Percentiles rank a stretch among this genome's conserved stretches.
These are phyloP conservation scores for Fraxinus velutina DNA, from an alignment of 305 asterid genomes.

Conservation along the genomic window DNA sequence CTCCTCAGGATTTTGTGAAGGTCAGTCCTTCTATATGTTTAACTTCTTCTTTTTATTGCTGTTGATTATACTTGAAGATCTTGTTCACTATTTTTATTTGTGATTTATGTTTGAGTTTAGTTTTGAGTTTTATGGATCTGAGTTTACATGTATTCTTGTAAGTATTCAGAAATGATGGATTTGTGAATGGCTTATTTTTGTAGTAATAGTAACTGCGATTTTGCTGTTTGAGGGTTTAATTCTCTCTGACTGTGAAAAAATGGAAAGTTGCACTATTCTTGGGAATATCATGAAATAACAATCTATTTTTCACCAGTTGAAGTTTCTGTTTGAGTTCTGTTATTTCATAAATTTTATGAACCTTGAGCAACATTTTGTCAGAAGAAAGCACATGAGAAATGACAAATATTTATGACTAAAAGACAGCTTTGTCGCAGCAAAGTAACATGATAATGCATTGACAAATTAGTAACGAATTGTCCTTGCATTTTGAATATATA, in stretches of 20 bases:
- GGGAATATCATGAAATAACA: neutral
- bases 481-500: neutral
- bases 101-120: neutral
- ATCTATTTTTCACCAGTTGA: neutral
- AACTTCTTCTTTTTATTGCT: neutral
- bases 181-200: neutral
- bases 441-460: no score
- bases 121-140: neutral
- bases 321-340: neutral
- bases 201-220: neutral
- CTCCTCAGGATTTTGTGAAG: slow-evolving; percentile 49
- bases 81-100: neutral
- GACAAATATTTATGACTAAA: no score
- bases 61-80: neutral
- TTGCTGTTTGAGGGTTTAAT: neutral
- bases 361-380: no score
- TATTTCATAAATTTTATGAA: no score
- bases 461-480: neutral
- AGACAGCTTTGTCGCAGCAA: no score
- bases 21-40: slow-evolving; percentile 13
- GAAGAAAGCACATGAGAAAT: no score
- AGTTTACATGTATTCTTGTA: neutral
- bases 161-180: neutral
- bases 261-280: neutral
- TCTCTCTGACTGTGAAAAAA: neutral